Conservation (phyloP, 179 eudicot genomes). For the Drosera spatulata region DNA sequence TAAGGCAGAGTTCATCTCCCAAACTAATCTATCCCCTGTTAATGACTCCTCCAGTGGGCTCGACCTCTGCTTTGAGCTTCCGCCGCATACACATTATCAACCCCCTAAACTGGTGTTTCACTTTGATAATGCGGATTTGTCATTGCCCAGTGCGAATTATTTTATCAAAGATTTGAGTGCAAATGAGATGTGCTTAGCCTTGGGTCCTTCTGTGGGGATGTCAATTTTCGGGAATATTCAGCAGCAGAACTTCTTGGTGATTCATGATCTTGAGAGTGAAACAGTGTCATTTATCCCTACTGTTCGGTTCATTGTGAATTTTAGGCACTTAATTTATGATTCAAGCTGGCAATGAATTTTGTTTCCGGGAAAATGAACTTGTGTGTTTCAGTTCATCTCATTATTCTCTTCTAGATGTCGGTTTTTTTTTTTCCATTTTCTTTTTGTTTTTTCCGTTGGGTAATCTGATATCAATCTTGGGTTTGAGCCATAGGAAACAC, state of each 20-base stretch:
- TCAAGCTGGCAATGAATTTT: too few species aligned
- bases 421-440: too few species aligned
- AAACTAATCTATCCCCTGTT: slow-evolving; percentile 29
- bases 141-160: slow-evolving; percentile 65
- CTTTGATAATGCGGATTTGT: slow-evolving; percentile 54
- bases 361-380: too few species aligned
- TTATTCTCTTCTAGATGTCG: too few species aligned
- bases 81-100: slow-evolving; percentile 30
- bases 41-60: slow-evolving; percentile 53
- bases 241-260: slow-evolving; percentile 70
- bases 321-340: too few species aligned
- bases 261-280: slow-evolving; percentile 69
- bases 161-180: slow-evolving; percentile 45
- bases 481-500: too few species aligned
- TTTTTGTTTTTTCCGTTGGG: too few species aligned
- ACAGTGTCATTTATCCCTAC: slow-evolving; percentile 63
- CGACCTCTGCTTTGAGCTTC: slow-evolving; percentile 63
- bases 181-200: slow-evolving; percentile 68
- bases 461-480: too few species aligned
- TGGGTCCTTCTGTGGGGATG: slow-evolving; percentile 76
- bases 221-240: slow-evolving; percentile 83
- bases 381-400: too few species aligned
- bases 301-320: slow-evolving; percentile 49
- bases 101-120: slow-evolving; percentile 61
- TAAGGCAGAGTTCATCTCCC: slow-evolving; percentile 44